Base-by-base conservation (phyloP, 352 stramenopile genomes). In the Peronosclerospora sorghi region DNA sequence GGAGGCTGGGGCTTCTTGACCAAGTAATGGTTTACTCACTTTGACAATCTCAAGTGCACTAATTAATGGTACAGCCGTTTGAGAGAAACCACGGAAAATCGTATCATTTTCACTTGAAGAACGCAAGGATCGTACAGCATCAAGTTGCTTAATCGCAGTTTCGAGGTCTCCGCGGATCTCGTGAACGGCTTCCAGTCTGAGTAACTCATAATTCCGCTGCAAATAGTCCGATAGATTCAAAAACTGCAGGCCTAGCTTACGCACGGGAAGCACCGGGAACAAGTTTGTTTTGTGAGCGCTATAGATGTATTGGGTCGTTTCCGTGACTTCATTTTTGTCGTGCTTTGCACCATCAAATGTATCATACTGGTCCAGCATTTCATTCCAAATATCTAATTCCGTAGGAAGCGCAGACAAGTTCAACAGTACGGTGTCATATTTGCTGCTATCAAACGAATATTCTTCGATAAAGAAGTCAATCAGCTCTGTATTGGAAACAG, bases 191-290 rank as follows among this genome's bases (percentile, higher is more conserved):
- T 97, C 92, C 0, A 97, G 48, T 6, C 77, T 77, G 42, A 87
- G 86, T 19, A 98, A 63, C 42, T 90, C 71, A 60, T 95, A 96
- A 48, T 86, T 95, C 14, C 95, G 82, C 23, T 94, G 54, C 6
- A 98, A 54, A 61, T 97, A 97, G 56, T 99, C 96, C 8, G 75
- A 48, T 29, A 97, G 59, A 12, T 93, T 97, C 13, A 99, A 63
- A 54, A 96, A 99, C 56, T 97, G 87, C 15, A 97, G 56, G 42
- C 86, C 93, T n/a, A 98, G 68, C 62, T 97, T 98, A 10, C 88
- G 91, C 23, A 98, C 56, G 4, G 88, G 74, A 9, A 97, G 54
- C 2, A 88, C 1, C 1, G 62, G 64, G 14, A 77, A 66, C 41
- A 84, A 26, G 20, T 61, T 59, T 2, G 37, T 12, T 24, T 71